phyloP scores from a whole-genome alignment of 140 eudicot genomes.

The Cichorium intybus region DNA sequence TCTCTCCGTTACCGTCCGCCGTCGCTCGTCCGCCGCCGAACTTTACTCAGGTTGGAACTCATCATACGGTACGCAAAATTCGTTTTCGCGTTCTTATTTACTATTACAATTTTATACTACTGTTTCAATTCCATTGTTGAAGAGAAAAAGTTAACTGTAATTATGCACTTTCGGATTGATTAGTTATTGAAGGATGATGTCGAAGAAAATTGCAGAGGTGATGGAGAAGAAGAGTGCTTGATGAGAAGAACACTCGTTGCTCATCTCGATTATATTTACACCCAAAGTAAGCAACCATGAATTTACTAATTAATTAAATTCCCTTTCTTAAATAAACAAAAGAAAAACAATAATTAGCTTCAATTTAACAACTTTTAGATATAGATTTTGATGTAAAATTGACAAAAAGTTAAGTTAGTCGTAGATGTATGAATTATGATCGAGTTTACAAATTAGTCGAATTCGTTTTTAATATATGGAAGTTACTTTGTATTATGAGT shows the following conservation, averaged over 20 bases:
- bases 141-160: not conserved
- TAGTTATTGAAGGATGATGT: conserved; percentile 18
- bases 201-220: conserved; percentile 30
- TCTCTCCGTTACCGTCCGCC: conserved; percentile 13
- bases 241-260: conserved; percentile 53
- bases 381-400: not conserved
- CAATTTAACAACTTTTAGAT: not conserved
- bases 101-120: no score
- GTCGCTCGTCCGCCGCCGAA: conserved; percentile 31
- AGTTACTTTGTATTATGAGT: no score
- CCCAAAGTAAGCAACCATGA: conserved; percentile 43
- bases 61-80: conserved; percentile 6
- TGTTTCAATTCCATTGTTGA: not conserved
- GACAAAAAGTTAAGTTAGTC: not conserved
- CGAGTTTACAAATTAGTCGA: not conserved
- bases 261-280: conserved; percentile 53
- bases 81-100: not conserved
- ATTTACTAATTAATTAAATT: not conserved
- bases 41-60: conserved; percentile 32
- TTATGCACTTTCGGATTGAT: not conserved
- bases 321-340: not conserved
- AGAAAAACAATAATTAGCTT: no score
- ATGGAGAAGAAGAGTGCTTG: conserved; percentile 47
- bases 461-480: not conserved
- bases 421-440: not conserved